Evolutionary conservation across 2,329 filamentous ascomycete genomes (phyloP), one percentile per base, ranked within the genome.

Genomic region (Trichoderma oligosporum): DNA sequence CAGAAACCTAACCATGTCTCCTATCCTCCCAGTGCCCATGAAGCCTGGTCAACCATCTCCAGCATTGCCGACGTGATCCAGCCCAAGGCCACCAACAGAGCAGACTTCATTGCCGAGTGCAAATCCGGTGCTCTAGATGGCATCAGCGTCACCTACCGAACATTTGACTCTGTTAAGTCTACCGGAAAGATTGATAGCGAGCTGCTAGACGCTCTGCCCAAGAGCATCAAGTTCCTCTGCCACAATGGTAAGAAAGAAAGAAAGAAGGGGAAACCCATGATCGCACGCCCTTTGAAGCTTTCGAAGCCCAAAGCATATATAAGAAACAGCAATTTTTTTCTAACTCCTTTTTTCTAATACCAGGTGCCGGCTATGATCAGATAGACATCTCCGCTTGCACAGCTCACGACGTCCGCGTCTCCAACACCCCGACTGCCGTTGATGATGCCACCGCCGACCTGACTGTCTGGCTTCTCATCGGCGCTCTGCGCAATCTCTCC

Each of bases 341-440:
- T n/a, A n/a, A n/a, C 38, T 54, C 36, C 33, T 14, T n/a, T n/a
- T n/a, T n/a, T n/a, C n/a, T n/a, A n/a, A n/a, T n/a, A n/a, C n/a
- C 22, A 88, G 86, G 89, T 60, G 89, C 91, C 56, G 91, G 91
- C 35, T 96, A 96, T 73, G 91, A 96, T 71, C 87, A 91, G 70
- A 78, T 95, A 61, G 86, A 92, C 70, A 78, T 92, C 7, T 70
- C 81, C 45, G 86, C 87, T 36, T 93, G 89, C 76, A 87, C 84
- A 8, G 76, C 77, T 1, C 83, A 83, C 53, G 76, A 77, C 22
- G 80, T 95, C 62, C 79, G 76, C 39, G 87, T 96, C 31, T 91
- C 88, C 62, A 94, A 95, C 71, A 86, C 88, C 1, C 91, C 89
- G n/a, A 85, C 82, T 0, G 87, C 88, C 25, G 88, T 91, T 41